phyloP scores from a whole-genome alignment of 495 filamentous ascomycete genomes.

The Lepraria neglecta region DNA sequence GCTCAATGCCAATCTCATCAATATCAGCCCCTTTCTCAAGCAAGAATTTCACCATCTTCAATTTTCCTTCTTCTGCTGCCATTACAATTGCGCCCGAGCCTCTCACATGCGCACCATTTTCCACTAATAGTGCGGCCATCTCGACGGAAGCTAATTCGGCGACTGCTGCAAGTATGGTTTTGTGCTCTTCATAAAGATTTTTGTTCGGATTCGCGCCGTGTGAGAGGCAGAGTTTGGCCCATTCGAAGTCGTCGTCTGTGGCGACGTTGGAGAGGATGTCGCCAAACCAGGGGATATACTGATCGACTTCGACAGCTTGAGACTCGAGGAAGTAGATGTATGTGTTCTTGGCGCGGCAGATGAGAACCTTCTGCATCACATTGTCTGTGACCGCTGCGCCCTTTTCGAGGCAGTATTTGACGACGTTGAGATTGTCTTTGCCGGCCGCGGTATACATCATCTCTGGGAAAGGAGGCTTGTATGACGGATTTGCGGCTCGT shows the following conservation, averaged over 20 bases:
- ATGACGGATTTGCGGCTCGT: slow-evolving; percentile 7
- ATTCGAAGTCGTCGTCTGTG: slow-evolving; percentile 8
- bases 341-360: slow-evolving; percentile 6
- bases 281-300: slow-evolving; percentile 16
- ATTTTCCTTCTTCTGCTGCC: slow-evolving; percentile 17
- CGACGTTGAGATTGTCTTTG: slow-evolving; percentile 13
- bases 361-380: slow-evolving; percentile 11
- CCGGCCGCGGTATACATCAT: slow-evolving; percentile 10
- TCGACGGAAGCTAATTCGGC: slow-evolving; percentile 4
- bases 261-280: slow-evolving; percentile 18
- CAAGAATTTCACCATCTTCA: slow-evolving; percentile 20
- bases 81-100: slow-evolving; percentile 8
- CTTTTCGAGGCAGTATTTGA: slow-evolving; percentile 16
- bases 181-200: slow-evolving; percentile 13
- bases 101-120: slow-evolving; percentile 12
- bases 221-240: slow-evolving; percentile 8
- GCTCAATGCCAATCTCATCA: slow-evolving; percentile 20
- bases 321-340: slow-evolving; percentile 12
- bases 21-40: slow-evolving; percentile 19
- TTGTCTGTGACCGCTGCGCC: slow-evolving; percentile 4
- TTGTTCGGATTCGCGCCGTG: slow-evolving; percentile 20
- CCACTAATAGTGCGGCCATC: slow-evolving; percentile 5
- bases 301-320: slow-evolving; percentile 14
- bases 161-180: slow-evolving; percentile 12
- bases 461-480: slow-evolving; percentile 13